Evolutionary conservation across 140 eudicot genomes (phyloP).

Genomic region (Bidens hawaiensis): DNA sequence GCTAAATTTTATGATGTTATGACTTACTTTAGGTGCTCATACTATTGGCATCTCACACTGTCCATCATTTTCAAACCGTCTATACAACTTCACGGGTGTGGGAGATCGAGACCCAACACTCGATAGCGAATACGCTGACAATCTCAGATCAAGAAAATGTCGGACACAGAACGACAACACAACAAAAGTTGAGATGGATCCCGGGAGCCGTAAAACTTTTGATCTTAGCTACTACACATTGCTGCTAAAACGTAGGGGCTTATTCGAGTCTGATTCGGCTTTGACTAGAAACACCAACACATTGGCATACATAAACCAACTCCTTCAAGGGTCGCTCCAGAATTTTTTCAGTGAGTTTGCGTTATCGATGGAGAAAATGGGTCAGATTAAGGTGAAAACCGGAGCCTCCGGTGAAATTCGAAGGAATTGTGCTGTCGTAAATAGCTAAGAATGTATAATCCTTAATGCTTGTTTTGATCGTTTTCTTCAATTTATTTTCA

Average conservation of each 20-base stretch:
- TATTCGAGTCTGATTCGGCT: slow-evolving; percentile 64
- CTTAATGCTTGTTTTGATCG: neutral
- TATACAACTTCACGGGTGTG: slow-evolving; percentile 70
- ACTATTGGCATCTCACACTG: slow-evolving; percentile 76
- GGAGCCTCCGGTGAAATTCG: slow-evolving; percentile 66
- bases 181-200: slow-evolving; percentile 71
- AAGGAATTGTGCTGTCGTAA: slow-evolving; percentile 60
- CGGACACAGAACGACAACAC: slow-evolving; percentile 42
- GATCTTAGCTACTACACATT: slow-evolving; percentile 66
- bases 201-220: slow-evolving; percentile 72
- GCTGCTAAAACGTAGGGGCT: slow-evolving; percentile 59
- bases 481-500: neutral
- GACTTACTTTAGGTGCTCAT: slow-evolving; percentile 53
- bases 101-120: slow-evolving; percentile 65
- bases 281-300: slow-evolving; percentile 46
- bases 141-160: slow-evolving; percentile 61
- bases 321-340: slow-evolving; percentile 40
- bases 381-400: slow-evolving; percentile 48
- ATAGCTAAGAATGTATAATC: slow-evolving; percentile 18
- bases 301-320: slow-evolving; percentile 34
- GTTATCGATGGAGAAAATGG: slow-evolving; percentile 71
- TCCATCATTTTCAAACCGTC: slow-evolving; percentile 49
- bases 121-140: slow-evolving; percentile 61
- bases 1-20: neutral
- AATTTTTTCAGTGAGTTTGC: slow-evolving; percentile 58